These are phyloP conservation scores for Komagataella pseudopastoris DNA, from an alignment of 805 yeast species.

Conservation along the genomic window DNA sequence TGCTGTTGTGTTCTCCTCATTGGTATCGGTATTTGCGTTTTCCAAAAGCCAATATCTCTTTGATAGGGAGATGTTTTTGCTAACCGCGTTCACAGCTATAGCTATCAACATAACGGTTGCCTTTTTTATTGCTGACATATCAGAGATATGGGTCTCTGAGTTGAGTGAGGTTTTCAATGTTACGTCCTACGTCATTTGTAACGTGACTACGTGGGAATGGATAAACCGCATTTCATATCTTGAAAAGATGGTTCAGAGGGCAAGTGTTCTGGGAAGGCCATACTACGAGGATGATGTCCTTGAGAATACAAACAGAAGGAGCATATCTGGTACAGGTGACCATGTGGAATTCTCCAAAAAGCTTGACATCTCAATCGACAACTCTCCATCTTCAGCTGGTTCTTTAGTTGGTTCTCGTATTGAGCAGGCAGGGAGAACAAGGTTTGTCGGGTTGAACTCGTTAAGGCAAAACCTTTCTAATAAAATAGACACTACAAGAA, in stretches of 20 bases:
- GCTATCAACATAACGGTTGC: constrained; percentile 50
- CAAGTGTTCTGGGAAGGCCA: constrained; percentile 63
- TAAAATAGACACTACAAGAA: not conserved
- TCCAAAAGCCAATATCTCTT: constrained; percentile 38
- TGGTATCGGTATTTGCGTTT: constrained; percentile 41
- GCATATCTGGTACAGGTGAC: constrained; percentile 1
- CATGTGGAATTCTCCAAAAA: not conserved
- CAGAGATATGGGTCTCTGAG: constrained; percentile 63
- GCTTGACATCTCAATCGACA: not conserved
- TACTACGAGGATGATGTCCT: constrained; percentile 50
- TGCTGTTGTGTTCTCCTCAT: constrained; percentile 52
- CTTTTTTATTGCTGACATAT: constrained; percentile 63
- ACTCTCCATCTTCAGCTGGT: not conserved
- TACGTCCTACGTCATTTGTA: constrained; percentile 56
- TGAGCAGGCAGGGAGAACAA: not conserved
- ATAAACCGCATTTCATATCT: constrained; percentile 47
- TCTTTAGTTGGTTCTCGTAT: not conserved
- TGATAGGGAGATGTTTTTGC: constrained; percentile 32
- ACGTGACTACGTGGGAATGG: constrained; percentile 82
- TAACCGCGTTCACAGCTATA: constrained; percentile 42
- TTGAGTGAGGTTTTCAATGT: constrained; percentile 63
- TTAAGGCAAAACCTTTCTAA: not conserved
- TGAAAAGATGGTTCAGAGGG: constrained; percentile 47
- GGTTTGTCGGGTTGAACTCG: not conserved
- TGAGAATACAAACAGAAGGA: constrained; percentile 2